A percentile compares a stretch with the other conserved stretches of the same genome.
These are phyloP conservation scores for Wickerhamiella dianesei DNA, from an alignment of 805 yeast genomes.

Conservation along the genomic window DNA sequence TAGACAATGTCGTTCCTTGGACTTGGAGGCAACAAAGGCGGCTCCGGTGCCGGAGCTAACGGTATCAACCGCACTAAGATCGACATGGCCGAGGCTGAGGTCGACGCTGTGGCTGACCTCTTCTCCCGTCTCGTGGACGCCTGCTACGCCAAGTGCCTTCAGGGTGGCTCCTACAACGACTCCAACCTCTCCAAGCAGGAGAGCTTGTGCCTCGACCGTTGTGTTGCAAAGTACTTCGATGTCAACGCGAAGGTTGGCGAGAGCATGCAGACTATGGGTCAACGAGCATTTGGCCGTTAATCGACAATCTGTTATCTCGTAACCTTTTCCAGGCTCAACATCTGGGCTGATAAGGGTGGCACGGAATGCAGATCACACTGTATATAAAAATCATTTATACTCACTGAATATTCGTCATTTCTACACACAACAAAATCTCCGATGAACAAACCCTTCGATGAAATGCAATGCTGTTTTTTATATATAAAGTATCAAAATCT, in stretches of 20 bases:
- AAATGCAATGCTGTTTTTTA: neutral
- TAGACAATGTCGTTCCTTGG: slow-evolving; percentile 31
- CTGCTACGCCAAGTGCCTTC: slow-evolving; percentile 78
- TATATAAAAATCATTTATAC: too few relatives aligned
- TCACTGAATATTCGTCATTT: too few relatives aligned
- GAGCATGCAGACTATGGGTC: slow-evolving; percentile 25
- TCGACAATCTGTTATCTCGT: too few relatives aligned
- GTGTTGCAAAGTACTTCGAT: slow-evolving; percentile 90
- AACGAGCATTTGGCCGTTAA: slow-evolving; percentile 10
- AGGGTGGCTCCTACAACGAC: slow-evolving; percentile 41
- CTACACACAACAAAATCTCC: too few relatives aligned
- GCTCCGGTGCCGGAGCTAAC: slow-evolving; percentile 21
- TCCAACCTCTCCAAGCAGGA: slow-evolving; percentile 69
- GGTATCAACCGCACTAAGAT: slow-evolving; percentile 22
- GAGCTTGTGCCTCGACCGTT: slow-evolving; percentile 81
- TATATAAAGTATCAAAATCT: too few relatives aligned
- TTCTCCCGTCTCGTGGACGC: slow-evolving; percentile 81
- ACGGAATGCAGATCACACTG: too few relatives aligned
- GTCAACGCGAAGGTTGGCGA: slow-evolving; percentile 93
- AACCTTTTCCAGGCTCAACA: too few relatives aligned
- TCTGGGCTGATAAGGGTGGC: too few relatives aligned
- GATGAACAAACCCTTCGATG: neutral
- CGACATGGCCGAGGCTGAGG: slow-evolving; percentile 86
- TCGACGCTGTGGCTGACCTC: slow-evolving; percentile 96
- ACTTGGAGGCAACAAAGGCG: slow-evolving; percentile 37